Base-by-base conservation (phyloP, 2,329 filamentous ascomycete genomes). In the Dactylellina sp. region DNA sequence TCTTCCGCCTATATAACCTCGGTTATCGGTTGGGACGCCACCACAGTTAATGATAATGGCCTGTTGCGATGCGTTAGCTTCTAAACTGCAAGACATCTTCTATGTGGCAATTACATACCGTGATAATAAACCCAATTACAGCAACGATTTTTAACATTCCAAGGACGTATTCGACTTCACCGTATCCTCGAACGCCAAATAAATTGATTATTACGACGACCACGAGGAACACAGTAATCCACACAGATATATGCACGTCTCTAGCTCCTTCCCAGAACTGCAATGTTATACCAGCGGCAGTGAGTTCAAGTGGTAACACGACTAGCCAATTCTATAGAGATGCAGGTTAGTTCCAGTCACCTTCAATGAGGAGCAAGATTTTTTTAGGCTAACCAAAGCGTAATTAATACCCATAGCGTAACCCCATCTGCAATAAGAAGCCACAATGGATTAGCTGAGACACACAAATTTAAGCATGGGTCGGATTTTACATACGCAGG, bases 331-430 rank as follows among this genome's bases (percentile, higher is more conserved):
- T 80, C 68, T 72, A 56, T 7, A 12, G 0, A 9, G 4, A 20
- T 9, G 5, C 12, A 28, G 32, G 28, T 55, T 37, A 32, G 24
- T 35, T 5, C 12, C 7, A 22, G 14, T 11, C 24, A 25, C 9
- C 11, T 7, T 18, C n/a, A 16, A 28, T n/a, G 18, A 32, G 14
- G 25, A 14, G 7, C 12, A 18, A 9, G 40, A 86, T 35, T 1
- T 11, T 39, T 14, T 16, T 40, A 39, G 14, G 32, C 68, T 56
- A 50, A 72, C 68, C n/a, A 72, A 80, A 1, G 83, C 82, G 57
- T 86, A 86, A 76, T 86, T 83, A 84, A 85, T 86, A 14, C 85
- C 85, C 70, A 85, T 82, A 37, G 85, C 84, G 60, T 86, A 86
- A 14, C 84, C 84, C 71, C 71, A 75, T 0, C 71, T 68, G 61